Evolutionary conservation across 2,329 filamentous ascomycete species (phyloP), one percentile per base, ranked within the genome.

Genomic region (Aspergillus niger): DNA sequence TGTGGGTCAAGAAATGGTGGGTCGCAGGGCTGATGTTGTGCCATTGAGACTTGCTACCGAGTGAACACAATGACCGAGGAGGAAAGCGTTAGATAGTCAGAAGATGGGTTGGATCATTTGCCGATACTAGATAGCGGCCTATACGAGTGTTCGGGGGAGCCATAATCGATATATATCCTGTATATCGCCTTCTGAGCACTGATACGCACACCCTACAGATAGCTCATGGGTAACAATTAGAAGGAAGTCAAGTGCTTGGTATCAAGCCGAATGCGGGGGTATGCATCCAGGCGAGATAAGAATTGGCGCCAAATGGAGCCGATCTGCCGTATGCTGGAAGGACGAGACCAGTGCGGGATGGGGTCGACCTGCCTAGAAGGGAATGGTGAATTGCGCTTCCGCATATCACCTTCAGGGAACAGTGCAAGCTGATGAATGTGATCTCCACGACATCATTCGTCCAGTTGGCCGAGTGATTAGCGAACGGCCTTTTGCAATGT

Each of bases 361-460:
- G 50, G 36, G 68, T 70, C 69, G 50, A 65, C 61, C 65, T 71
- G 59, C 68, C 60, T 47, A 17, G 63, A 56, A 3, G 2, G 64
- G 67, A 32, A 26, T 26, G 41, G 8, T 44, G 10, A 6, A 22
- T 5, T 44, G 20, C 41, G 20, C 20, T 3, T 44, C 41, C 8
- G 2, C 17, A 44, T 44, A 22, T 24, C 41, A 4, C 17, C 2
- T 4, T 13, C 5, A 22, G 5, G 17, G 17, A 44, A 44, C 41
- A 22, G 3, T 3, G 20, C n/a, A 11, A 8, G 3, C 5, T 44
- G 20, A 24, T 44, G 20, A 24, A 7, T 5, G 11, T 15, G 32
- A 36, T 11, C 17, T 8, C 3, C 8, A 13, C 7, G 41, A 6
- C 5, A 5, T 13, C 8, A 44, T 44, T 24, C 10, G 41, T 8